Conservation (phyloP, 73 alveolate species). For the Paramecium bursaria region DNA sequence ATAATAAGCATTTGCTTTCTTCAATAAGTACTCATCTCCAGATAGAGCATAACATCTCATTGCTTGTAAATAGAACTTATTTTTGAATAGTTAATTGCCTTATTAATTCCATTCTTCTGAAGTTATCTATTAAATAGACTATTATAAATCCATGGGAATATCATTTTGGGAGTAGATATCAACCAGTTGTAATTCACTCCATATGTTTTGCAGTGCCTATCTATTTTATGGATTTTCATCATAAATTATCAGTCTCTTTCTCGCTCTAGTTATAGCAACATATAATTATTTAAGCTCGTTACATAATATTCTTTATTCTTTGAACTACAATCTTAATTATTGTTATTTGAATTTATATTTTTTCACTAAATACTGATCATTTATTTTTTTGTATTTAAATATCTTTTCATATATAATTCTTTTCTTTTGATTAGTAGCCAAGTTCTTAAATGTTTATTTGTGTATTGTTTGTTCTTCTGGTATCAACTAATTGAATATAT, state of each 20-base stretch:
- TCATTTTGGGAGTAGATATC: conserved; percentile 33
- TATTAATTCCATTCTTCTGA: not conserved
- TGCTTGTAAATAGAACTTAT: not conserved
- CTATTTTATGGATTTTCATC: conserved; percentile 81
- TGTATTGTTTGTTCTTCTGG: no score
- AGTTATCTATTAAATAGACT: not conserved
- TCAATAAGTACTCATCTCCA: conserved; percentile 64
- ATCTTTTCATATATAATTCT: no score
- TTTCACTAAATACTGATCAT: no score
- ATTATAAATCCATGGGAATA: not conserved
- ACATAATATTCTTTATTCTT: conserved; percentile 74
- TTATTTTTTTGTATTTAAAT: no score
- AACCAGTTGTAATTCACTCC: conserved; percentile 81
- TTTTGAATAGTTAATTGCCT: not conserved
- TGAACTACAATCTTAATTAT: conserved; percentile 10
- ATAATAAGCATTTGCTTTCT: conserved; percentile 67
- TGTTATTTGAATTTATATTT: no score
- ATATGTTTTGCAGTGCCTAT: conserved; percentile 70
- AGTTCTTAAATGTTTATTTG: no score
- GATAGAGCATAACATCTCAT: conserved; percentile 45
- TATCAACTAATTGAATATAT: conserved; percentile 35
- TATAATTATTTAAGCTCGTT: conserved; percentile 86
- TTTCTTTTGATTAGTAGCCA: no score
- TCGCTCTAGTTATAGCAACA: conserved; percentile 92
- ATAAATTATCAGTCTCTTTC: conserved; percentile 82